A percentile compares a stretch with the other conserved stretches of the same genome.
phyloP scores from a whole-genome alignment of 257 asterid species.

The Solanum corneliomulleri region DNA sequence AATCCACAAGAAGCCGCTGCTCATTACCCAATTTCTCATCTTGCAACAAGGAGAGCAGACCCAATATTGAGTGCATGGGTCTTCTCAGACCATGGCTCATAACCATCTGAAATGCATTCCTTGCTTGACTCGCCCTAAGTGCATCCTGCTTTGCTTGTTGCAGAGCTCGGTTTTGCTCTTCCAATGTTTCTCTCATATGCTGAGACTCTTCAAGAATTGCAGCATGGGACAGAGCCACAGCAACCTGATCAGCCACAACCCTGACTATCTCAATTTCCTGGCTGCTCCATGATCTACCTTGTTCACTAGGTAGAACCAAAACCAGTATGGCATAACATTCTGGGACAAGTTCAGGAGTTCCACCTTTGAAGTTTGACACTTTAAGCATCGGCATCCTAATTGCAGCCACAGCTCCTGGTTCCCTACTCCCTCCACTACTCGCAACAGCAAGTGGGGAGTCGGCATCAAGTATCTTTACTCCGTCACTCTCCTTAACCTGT shows the following conservation, averaged over 20 bases:
- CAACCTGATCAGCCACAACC: conserved; percentile 92
- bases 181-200: conserved; percentile 71
- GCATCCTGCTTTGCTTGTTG: conserved; percentile 84
- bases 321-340: conserved; percentile 87
- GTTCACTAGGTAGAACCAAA: conserved; percentile 66
- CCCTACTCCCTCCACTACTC: conserved; percentile 49
- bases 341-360: conserved; percentile 85
- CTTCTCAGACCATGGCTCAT: conserved; percentile 91
- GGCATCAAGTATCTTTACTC: conserved; percentile 58
- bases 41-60: conserved; percentile 69
- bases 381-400: conserved; percentile 92
- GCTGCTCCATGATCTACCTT: conserved; percentile 55
- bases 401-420: conserved; percentile 77
- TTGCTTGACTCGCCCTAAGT: conserved; percentile 74
- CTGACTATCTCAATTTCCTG: conserved; percentile 81
- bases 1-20: conserved; percentile 53
- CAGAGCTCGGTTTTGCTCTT: conserved; percentile 67
- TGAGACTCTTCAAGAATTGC: conserved; percentile 96
- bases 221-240: conserved; percentile 96
- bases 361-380: conserved; percentile 85
- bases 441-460: conserved; percentile 65
- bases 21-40: conserved; percentile 53
- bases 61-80: conserved; percentile 88
- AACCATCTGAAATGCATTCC: conserved; percentile 73
- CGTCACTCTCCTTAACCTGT: conserved; percentile 47